Evolutionary conservation across 2,329 filamentous ascomycete genomes (phyloP).

Genomic region (Exophiala viscosa): DNA sequence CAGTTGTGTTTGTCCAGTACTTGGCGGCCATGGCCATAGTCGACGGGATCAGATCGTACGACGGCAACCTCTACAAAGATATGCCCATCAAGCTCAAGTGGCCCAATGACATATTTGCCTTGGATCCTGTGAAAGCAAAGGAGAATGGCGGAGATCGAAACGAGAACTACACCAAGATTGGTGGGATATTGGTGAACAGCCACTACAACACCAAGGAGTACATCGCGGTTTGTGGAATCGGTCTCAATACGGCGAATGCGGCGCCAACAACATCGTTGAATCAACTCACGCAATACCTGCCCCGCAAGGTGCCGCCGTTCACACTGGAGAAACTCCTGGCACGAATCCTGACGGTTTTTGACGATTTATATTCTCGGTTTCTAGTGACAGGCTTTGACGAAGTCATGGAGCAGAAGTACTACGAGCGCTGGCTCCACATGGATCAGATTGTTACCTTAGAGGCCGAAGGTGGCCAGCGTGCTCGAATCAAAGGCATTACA

Average conservation of each 20-base stretch:
- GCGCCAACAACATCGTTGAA: slow-evolving; percentile 85
- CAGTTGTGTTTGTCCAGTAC: slow-evolving; percentile 92
- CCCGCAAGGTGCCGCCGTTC: slow-evolving; percentile 48
- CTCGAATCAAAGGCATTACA: slow-evolving; percentile 80
- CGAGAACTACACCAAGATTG: slow-evolving; percentile 74
- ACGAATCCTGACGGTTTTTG: slow-evolving; percentile 71
- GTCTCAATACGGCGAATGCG: slow-evolving; percentile 78
- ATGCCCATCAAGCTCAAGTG: slow-evolving; percentile 88
- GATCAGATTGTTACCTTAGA: slow-evolving; percentile 73
- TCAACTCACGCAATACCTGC: slow-evolving; percentile 54
- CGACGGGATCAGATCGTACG: slow-evolving; percentile 77
- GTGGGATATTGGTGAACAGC: slow-evolving; percentile 87
- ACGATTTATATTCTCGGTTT: slow-evolving; percentile 73
- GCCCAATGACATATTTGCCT: slow-evolving; percentile 89
- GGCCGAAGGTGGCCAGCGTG: slow-evolving; percentile 63
- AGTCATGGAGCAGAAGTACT: slow-evolving; percentile 72
- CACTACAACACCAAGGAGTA: slow-evolving; percentile 73
- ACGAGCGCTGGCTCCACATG: slow-evolving; percentile 79
- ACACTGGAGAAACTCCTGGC: slow-evolving; percentile 77
- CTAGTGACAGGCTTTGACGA: slow-evolving; percentile 69
- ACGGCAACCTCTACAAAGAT: slow-evolving; percentile 63
- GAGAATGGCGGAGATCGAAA: slow-evolving; percentile 20
- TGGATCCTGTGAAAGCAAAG: slow-evolving; percentile 50
- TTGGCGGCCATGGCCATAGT: slow-evolving; percentile 84
- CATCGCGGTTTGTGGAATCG: slow-evolving; percentile 79